Evolutionary conservation across 1,284 basidiomycete genomes (phyloP), one percentile per base, ranked within the genome.

Genomic region (Ceratobasidium sp.): DNA sequence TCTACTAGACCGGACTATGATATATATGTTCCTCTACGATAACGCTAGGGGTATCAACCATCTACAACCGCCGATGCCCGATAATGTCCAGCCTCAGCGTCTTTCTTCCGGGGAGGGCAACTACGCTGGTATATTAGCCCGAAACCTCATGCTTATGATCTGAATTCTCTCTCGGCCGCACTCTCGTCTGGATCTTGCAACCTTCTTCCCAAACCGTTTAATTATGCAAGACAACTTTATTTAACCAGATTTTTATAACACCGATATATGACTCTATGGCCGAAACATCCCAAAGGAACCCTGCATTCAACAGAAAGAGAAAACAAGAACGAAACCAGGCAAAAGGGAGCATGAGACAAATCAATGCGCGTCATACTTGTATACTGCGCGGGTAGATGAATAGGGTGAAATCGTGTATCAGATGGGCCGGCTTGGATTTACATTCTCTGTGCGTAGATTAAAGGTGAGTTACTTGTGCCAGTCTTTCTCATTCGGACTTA

Each of bases 31-130:
- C 12, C n/a, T 26, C 55, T 26, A 13, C 28, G 55, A 56, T 56
- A 56, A 26, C 26, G 26, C 55, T 13, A 56, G 55, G 55, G 55
- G 26, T 26, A 56, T 56, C 55, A 56, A 13, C 26, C 13, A 56
- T 56, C 26, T 56, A 18, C 28, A 56, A 10, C 26, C 55, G 55
- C 55, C 55, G 55, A 56, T 56, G 26, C 55, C 55, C 55, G 55
- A 56, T 26, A 56, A 15, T 26, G 12, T 13, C 28, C n/a, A 28
- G 55, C 55, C 55, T 28, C 55, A 56, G 23, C 12, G 55, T 28
- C 23, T 26, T 13, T 56, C 28, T 56, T 26, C 28, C 23, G 28
- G 23, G 26, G 1, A 12, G 23, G 55, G 26, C 28, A 56, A 26
- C 55, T 28, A 26, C 26, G 26, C 55, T 10, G 55, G 55, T 56